phyloP scores from a whole-genome alignment of 2,329 filamentous ascomycete species.

The Balansia obtecta region DNA sequence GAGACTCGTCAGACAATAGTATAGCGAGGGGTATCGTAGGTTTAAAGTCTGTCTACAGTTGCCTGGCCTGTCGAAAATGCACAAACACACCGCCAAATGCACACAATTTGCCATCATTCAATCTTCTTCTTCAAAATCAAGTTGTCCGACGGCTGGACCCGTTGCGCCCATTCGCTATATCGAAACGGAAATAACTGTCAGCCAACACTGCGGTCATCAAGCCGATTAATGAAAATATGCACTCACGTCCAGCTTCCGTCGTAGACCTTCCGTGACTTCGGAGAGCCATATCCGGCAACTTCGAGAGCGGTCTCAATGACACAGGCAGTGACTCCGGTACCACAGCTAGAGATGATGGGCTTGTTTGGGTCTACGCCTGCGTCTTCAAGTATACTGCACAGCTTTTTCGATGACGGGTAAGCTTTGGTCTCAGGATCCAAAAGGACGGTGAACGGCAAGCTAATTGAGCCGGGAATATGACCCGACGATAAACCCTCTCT shows the following conservation, averaged over 20 bases:
- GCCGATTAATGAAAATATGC: background rate
- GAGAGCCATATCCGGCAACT: conserved; percentile 60
- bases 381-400: conserved; percentile 64
- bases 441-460: conserved; percentile 65
- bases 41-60: background rate
- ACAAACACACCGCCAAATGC: conserved; percentile 2
- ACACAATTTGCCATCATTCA: conserved; percentile 8
- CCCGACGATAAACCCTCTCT: conserved; percentile 76
- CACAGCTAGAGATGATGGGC: conserved; percentile 79
- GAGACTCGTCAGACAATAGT: background rate
- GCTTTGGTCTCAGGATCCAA: conserved; percentile 76
- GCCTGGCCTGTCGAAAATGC: background rate
- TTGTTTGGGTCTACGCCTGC: conserved; percentile 68
- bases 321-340: conserved; percentile 87
- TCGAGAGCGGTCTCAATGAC: conserved; percentile 79
- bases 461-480: conserved; percentile 82
- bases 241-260: conserved; percentile 97
- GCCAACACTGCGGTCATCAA: background rate
- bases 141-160: conserved; percentile 47
- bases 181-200: background rate
- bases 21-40: conserved; percentile 1
- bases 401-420: conserved; percentile 57
- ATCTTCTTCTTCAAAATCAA: conserved; percentile 43
- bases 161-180: conserved; percentile 54
- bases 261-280: conserved; percentile 63